Base-by-base conservation (phyloP, 345 rosid genomes). In the Excoecaria agallocha region DNA sequence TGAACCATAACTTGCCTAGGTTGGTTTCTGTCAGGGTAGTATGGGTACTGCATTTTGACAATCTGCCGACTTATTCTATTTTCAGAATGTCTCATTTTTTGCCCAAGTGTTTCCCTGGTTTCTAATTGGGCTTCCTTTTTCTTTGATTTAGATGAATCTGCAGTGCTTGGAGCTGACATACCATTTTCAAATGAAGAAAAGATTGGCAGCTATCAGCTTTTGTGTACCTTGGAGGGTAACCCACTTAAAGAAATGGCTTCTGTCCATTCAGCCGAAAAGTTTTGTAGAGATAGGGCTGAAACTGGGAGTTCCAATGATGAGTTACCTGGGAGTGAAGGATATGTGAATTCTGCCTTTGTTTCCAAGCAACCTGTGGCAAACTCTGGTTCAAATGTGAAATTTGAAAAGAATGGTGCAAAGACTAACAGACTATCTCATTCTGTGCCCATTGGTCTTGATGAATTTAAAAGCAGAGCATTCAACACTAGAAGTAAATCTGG, bases 381-480 rank as follows among this genome's bases (percentile, higher is more conserved):
- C 57, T 68, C 80, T 35, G 76, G 35, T 72, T 65, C 82, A 50
- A 78, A 63, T 68, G 54, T 75, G 73, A 76, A 77, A 71, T 69
- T 71, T 25, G 90, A 79, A 63, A 81, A 41, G 67, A 77, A 59
- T 19, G 70, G 68, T 62, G 51, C 79, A 54, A 87, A 85, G 75
- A 74, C 71, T 73, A 88, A 89, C 74, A 80, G 84, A 73, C 74
- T 83, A 67, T 79, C 90, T 71, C 92, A 80, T 68, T 80, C 86
- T 65, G 87, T 85, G 76, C 93, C 94, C 4, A 84, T 83, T 76
- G 90, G 91, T 64, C 90, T 95, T 77, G 97, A 95, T 67, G 99
- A 93, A 83, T 95, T 91, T 86, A 95, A 93, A 89, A 95, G 96
- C 87, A 86, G 84, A 84, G 83, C 88, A 4, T 86, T 89, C 74